Evolutionary conservation across 208 protist genomes (phyloP), one percentile per base, ranked within the genome.

Genomic region (Tritrichomonas musculus): DNA sequence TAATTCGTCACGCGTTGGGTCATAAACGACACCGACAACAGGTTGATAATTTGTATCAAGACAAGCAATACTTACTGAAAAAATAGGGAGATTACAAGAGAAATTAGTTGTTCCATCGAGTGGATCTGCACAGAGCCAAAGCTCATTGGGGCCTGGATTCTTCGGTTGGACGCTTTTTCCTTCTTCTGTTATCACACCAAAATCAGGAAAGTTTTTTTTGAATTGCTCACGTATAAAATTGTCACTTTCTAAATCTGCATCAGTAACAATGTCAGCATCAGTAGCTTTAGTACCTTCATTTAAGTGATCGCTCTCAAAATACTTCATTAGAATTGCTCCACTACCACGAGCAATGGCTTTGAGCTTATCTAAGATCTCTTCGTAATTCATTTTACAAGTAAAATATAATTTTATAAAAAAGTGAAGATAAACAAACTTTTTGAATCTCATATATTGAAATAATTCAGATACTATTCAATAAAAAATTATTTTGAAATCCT

Each of bases 171-270:
- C 39, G 44, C 27, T 27, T 27, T 57, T 36, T 17, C 77, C 77
- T 88, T 88, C 77, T 88, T 88, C 77, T 60, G 77, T 60, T 57
- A 88, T 88, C 17, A 88, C 47, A 17, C 77, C 77, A 39, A 49
- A 44, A 57, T 53, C 47, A 17, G 77, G 77, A 47, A 88, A 88
- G 39, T 88, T 13, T 57, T 88, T 88, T 0, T 5, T 17, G 33
- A 88, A 50, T 36, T 88, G 41, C 39, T 47, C 47, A n/a, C 77
- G 44, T 57, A 88, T 47, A 17, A 39, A 49, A 5, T 88, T 53
- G 44, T 88, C 77, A 17, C 77, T 88, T 33, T 53, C 77, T 0
- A 88, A 27, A 88, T 88, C 77, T 30, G 77, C 77, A 22, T 88
- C 41, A 33, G 77, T 88, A 60, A 88, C 47, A 36, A 88, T 88